A percentile compares a stretch with the other conserved stretches of the same genome.
phyloP scores from a whole-genome alignment of 2,329 filamentous ascomycete species.

The Claviceps sp. region DNA sequence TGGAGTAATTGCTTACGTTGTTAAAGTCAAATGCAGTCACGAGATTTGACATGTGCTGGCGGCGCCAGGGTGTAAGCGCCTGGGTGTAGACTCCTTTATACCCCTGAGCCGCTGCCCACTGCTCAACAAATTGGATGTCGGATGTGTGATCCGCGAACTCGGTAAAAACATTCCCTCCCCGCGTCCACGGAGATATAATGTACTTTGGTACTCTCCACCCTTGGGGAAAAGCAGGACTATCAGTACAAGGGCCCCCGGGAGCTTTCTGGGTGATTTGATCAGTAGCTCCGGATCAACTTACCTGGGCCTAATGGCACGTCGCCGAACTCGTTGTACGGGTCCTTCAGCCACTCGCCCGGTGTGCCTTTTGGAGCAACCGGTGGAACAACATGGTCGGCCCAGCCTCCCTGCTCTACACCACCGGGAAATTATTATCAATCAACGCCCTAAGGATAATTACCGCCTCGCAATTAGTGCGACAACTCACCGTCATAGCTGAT shows the following conservation, averaged over 20 bases:
- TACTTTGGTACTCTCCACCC: constrained; percentile 35
- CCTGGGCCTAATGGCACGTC: constrained; percentile 16
- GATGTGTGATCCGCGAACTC: constrained; percentile 40
- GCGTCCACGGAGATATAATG: constrained; percentile 41
- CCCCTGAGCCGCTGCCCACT: constrained; percentile 23
- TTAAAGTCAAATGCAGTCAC: constrained; percentile 26
- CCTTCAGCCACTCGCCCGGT: constrained; percentile 35
- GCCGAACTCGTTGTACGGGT: constrained; percentile 18
- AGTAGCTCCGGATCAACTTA: constrained; percentile 1
- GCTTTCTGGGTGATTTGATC: too few relatives aligned
- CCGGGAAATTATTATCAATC: not conserved
- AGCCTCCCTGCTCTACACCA: constrained; percentile 35
- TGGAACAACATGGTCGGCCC: constrained; percentile 37
- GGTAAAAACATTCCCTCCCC: constrained; percentile 37
- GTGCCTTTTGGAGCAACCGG: constrained; percentile 33
- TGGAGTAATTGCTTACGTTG: constrained; percentile 12
- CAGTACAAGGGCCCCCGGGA: not conserved
- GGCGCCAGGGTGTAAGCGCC: constrained; percentile 14
- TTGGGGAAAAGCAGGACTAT: not conserved
- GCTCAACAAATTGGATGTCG: constrained; percentile 38
- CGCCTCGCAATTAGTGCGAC: not conserved
- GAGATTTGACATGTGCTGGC: constrained; percentile 16
- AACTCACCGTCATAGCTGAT: constrained; percentile 35
- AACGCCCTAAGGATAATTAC: too few relatives aligned
- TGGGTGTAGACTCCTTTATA: constrained; percentile 19